Evolutionary conservation across 768 basidiomycete genomes (phyloP).

Genomic region (Lentinula raphanica): DNA sequence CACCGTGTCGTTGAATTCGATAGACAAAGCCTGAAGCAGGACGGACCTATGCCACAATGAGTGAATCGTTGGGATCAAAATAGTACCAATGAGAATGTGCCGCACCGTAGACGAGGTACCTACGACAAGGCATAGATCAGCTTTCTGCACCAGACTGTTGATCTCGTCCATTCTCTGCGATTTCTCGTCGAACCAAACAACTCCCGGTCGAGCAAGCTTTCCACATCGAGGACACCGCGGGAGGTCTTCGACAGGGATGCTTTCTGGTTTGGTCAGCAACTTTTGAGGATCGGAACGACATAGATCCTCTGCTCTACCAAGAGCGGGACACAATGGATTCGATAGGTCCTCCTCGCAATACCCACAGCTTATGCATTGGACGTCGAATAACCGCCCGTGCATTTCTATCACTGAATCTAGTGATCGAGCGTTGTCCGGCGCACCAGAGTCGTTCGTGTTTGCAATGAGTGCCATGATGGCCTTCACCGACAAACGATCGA

Average conservation of each 20-base stretch:
- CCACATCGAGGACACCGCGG: background rate
- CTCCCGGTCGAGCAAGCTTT: background rate
- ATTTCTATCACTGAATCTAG: slow-evolving; percentile 41
- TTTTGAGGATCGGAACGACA: slow-evolving; percentile 20
- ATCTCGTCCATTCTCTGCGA: slow-evolving; percentile 34
- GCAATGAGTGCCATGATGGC: slow-evolving; percentile 29
- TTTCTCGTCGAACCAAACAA: slow-evolving; percentile 56
- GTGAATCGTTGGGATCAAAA: background rate
- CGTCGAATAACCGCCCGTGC: slow-evolving; percentile 57
- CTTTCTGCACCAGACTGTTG: slow-evolving; percentile 33
- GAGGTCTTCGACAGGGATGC: background rate
- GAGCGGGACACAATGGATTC: slow-evolving; percentile 40
- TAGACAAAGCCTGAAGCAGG: slow-evolving; percentile 30
- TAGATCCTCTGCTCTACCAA: slow-evolving; percentile 37
- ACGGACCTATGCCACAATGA: slow-evolving; percentile 21
- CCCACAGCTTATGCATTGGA: slow-evolving; percentile 44
- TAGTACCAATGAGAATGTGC: background rate
- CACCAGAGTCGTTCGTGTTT: slow-evolving; percentile 10
- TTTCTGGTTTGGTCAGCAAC: background rate
- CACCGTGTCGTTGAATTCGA: slow-evolving; percentile 27
- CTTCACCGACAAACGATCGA: slow-evolving; percentile 45
- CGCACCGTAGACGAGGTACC: slow-evolving; percentile 49
- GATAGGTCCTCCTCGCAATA: slow-evolving; percentile 33
- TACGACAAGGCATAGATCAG: slow-evolving; percentile 49
- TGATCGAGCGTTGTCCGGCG: background rate